phyloP scores from a whole-genome alignment of 2,329 filamentous ascomycete species.

The Ceratocystiopsis minuta region DNA sequence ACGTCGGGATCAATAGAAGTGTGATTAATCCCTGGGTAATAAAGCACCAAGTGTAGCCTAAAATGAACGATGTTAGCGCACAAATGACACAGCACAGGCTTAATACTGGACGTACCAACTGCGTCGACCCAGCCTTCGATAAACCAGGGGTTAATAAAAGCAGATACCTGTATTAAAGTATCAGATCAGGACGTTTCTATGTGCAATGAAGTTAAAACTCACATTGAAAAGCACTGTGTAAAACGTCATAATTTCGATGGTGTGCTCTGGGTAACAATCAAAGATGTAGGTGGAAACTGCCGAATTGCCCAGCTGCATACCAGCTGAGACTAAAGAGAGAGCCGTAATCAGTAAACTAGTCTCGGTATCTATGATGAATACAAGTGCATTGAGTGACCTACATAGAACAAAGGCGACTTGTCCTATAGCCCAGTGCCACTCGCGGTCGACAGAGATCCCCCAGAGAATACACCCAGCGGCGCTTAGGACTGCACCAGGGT shows the following conservation, averaged over 20 bases:
- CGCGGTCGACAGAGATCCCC: constrained; percentile 34
- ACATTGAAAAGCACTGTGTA: constrained; percentile 2
- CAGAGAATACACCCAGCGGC: constrained; percentile 33
- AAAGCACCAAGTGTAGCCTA: constrained; percentile 2
- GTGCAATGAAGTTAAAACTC: neutral
- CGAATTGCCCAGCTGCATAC: constrained; percentile 39
- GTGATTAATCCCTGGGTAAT: neutral
- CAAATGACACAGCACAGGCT: no score
- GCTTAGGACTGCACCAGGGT: constrained; percentile 30
- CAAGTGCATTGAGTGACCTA: constrained; percentile 22
- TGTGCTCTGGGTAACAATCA: neutral
- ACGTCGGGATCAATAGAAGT: constrained; percentile 1
- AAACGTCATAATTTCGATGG: constrained; percentile 1
- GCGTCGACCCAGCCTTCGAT: constrained; percentile 2
- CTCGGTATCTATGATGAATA: neutral
- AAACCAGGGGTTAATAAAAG: constrained; percentile 2
- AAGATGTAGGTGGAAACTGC: constrained; percentile 20
- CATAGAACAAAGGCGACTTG: constrained; percentile 36
- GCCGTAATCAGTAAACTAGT: neutral
- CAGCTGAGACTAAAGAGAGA: constrained; percentile 16
- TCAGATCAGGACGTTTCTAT: no score
- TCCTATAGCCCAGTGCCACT: constrained; percentile 37
- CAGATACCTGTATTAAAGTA: neutral
- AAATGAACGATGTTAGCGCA: neutral
- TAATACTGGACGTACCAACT: neutral